Evolutionary conservation across 768 basidiomycete genomes (phyloP).

Genomic region (Suillus hirtellus): DNA sequence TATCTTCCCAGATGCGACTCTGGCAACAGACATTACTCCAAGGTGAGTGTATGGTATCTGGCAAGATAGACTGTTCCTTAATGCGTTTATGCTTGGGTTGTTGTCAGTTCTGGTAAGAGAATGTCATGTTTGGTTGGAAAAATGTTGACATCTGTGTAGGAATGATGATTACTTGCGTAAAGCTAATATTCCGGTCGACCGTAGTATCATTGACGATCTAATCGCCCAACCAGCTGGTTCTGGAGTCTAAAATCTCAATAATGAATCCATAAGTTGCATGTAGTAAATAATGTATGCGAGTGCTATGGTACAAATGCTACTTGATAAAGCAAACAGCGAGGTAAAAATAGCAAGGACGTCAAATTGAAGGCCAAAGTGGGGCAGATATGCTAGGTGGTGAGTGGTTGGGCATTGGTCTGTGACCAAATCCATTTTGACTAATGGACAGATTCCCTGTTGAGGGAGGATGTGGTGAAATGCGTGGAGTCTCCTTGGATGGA

Average conservation of each 20-base stretch:
- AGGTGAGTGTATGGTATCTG: constrained; percentile 40
- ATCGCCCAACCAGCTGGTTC: constrained; percentile 24
- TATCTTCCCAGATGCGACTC: constrained; percentile 73
- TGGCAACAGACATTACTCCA: constrained; percentile 89
- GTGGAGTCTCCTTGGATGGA: constrained; percentile 29
- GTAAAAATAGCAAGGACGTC: constrained; percentile 11
- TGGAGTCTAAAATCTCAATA: constrained; percentile 11
- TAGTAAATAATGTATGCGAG: constrained; percentile 19
- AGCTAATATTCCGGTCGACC: constrained; percentile 44
- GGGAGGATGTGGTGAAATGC: constrained; percentile 21
- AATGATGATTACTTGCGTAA: constrained; percentile 51
- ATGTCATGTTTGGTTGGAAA: background rate
- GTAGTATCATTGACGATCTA: constrained; percentile 40
- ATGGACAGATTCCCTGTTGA: constrained; percentile 13
- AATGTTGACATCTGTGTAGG: constrained; percentile 32
- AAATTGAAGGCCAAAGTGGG: constrained; percentile 22
- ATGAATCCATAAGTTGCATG: constrained; percentile 14
- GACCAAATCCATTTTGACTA: constrained; percentile 20
- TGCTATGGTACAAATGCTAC: constrained; percentile 33
- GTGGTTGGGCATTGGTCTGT: constrained; percentile 22
- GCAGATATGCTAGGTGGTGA: constrained; percentile 27
- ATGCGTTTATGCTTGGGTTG: background rate
- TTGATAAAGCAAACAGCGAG: constrained; percentile 9
- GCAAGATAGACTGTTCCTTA: background rate
- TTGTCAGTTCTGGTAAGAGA: constrained; percentile 50